These are phyloP conservation scores for Phytophthora quininea DNA, from an alignment of 352 stramenopile genomes.

Conservation along the genomic window DNA sequence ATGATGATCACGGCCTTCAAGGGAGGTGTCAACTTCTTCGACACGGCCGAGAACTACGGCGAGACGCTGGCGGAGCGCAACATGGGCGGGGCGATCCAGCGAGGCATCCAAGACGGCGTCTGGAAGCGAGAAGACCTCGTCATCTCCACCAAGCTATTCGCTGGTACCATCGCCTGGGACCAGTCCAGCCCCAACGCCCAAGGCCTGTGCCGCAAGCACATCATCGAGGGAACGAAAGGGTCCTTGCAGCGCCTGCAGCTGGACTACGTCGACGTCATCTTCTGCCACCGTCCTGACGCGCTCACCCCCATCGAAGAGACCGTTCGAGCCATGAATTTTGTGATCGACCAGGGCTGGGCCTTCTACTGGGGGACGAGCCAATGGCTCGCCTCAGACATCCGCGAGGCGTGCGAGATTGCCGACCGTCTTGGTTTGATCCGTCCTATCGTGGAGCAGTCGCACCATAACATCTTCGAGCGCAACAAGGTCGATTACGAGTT, in stretches of 20 bases:
- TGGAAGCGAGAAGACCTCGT: slow-evolving; percentile 56
- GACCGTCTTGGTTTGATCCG: background rate
- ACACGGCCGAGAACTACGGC: slow-evolving; percentile 32
- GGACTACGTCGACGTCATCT: slow-evolving; percentile 47
- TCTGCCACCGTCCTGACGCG: background rate
- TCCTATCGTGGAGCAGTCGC: background rate
- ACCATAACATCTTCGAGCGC: background rate
- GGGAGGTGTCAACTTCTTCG: slow-evolving; percentile 59
- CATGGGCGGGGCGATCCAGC: slow-evolving; percentile 51
- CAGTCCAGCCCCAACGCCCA: slow-evolving; percentile 21
- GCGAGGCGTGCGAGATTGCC: background rate
- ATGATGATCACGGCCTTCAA: slow-evolving; percentile 22
- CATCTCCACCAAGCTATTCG: slow-evolving; percentile 60
- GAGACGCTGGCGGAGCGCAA: slow-evolving; percentile 21
- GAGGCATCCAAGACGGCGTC: slow-evolving; percentile 35
- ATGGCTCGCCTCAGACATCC: background rate
- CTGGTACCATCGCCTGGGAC: slow-evolving; percentile 26
- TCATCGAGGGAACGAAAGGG: slow-evolving; percentile 40
- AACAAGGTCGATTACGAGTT: background rate
- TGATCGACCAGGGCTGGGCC: background rate
- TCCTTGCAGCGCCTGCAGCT: slow-evolving; percentile 45
- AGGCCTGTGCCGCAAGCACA: slow-evolving; percentile 38
- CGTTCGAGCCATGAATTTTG: background rate
- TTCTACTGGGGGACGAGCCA: background rate
- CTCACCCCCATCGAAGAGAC: background rate